Base-by-base conservation (phyloP, 2,329 filamentous ascomycete species). In the Aschersonia sp. region DNA sequence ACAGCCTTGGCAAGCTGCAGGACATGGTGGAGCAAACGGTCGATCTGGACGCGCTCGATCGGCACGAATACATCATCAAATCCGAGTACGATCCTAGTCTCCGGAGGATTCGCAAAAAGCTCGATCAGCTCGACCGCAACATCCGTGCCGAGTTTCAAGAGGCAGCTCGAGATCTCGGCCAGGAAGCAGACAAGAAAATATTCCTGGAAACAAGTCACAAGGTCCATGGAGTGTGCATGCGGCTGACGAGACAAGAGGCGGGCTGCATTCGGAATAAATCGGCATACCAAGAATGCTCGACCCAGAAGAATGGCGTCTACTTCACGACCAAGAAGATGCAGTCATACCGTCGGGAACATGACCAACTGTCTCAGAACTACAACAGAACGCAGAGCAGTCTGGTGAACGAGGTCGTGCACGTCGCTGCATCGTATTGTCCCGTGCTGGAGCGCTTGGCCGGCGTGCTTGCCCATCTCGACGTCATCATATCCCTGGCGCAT, bases 21-120 rank as follows among this genome's bases (percentile, higher is more conserved):
- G 92, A 98, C 61, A 96, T 98, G 88, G 92, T 98, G 0, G 92
- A 98, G 69, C 95, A 92, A 2, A 98, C 94, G 0, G 89, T 98
- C 10, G 92, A 98, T 59, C 77, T 98, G 0, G 87, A 95, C 50
- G 92, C 92, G 3, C 77, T 98, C 9, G 91, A 98, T 58, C 89
- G 92, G 55, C 92, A 98, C 60, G 92, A 98, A 61, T 98, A 94
- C 67, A 91, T 96, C 58, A 98, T 98, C 75, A 98, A 97, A 66
- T 86, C 94, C 1, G 92, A 98, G 60, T 98, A 96, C 54, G 92
- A 98, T 58, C 89, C 96, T 50, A 78, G 82, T 48, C 72, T 98
- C 40, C 80, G 84, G 20, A 80, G 86, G n/a, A 94, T 98, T 55
- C 81, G 87, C 47, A 89, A 86, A 67, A 92, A 91, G 61, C 78